Base-by-base conservation (phyloP, 2,329 filamentous ascomycete species). In the Acrocalymma vagum region DNA sequence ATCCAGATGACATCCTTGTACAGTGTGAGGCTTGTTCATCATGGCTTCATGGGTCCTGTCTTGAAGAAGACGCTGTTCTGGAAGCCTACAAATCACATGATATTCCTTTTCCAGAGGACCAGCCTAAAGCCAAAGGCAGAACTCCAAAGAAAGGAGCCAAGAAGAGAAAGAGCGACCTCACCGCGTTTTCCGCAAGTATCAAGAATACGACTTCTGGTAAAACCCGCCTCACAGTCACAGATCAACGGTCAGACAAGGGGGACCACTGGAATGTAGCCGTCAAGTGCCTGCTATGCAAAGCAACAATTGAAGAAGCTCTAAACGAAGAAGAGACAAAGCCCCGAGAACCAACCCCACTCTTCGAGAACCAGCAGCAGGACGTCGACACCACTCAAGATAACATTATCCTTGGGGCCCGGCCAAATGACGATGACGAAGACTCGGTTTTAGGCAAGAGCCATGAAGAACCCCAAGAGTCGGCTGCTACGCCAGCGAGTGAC, bases 21-120 rank as follows among this genome's bases (percentile, higher is more conserved):
- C 64, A 72, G 44, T 77, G 74, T 53, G 58, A 54, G 2, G 58
- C 42, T 7, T 77, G 74, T 48, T 53, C 63, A 6, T 58, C 58
- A n/a, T 77, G 74, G 73, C 61, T 75, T 17, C 74, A 76, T 42
- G 65, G 62, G 15, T 58, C 59, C 24, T 77, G 74, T 45, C 46
- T 67, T 13, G 58, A 63, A 34, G 17, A 57, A 10, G 32, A 42
- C 9, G 58, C 53, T 2, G 16, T 62, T 2, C 17, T 27, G 23
- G 38, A 54, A 8, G 41, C 40, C 14, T 35, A 38, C 24, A 22
- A 31, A 15, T 6, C 30, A 8, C 20, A 52, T 23, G 33, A 44
- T 17, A 6, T 41, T 3, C 27, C 28, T 4, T 38, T 30, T 20
- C 29, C 42, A 17, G 34, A 27, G 11, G 25, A 25, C 16, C 14